Base-by-base conservation (phyloP, 1,139 yeast species). In the Candida pseudoviswanathii region DNA sequence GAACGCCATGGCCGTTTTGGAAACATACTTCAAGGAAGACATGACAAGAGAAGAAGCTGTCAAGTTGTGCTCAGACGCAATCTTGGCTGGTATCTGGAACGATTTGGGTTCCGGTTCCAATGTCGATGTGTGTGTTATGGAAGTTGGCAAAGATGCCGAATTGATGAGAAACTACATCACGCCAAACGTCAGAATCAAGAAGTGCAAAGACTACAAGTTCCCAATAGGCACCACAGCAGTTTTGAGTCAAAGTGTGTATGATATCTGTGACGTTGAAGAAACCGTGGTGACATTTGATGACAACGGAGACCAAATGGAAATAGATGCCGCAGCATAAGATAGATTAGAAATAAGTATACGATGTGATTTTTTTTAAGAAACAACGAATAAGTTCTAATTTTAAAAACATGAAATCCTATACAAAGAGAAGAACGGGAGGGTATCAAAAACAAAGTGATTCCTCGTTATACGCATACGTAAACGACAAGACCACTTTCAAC, bases 61-160 rank as follows among this genome's bases (percentile, higher is more conserved):
- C 73, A 82, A 82, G 57, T 78, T 94, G 52, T 94, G 97, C 56
- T 80, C 97, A 4, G 91, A 89, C 58, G 99, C 99, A 41, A 94
- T 94, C 64, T 90, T 89, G 71, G 90, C 97, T 31, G 99, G 99
- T 81, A 92, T 94, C 63, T 94, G 97, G 97, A 94, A 94, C 71
- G 99, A 94, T 78, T 81, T 94, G 68, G 99, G 99, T 43, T 92
- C 98, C 2, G 99, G 99, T 65, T 92, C 98, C 31, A 94, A 94
- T 63, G 98, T 94, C 26, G 99, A 94, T 68, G 77, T 94, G 55
- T 94, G 98, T 75, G 97, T 94, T 31, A 90, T 94, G 96, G 97
- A 92, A 71, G 73, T 81, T 41, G 97, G 95, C 55, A 84, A 89
- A 65, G 95, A 89, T 66, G 96, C 98, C 8, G 82, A 80, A 55